Base-by-base conservation (phyloP, 2,329 filamentous ascomycete genomes). In the Sarocladium brachiariae region DNA sequence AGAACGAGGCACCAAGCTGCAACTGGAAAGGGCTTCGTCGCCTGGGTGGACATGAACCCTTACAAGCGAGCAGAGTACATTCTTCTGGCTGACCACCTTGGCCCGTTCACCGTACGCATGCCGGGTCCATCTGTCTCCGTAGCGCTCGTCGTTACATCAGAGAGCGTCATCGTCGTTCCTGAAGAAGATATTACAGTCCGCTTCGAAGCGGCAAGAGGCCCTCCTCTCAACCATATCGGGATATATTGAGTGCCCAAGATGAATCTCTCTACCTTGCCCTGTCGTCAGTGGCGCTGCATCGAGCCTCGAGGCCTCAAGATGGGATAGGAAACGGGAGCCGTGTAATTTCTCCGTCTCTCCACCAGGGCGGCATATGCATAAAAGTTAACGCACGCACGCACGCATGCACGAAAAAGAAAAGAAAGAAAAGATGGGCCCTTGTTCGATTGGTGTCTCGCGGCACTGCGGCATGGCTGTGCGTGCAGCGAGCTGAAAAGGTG, bases 401-500 rank as follows among this genome's bases (percentile, higher is more conserved):
- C n/a, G n/a, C n/a, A n/a, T n/a, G n/a, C n/a, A n/a, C n/a, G n/a
- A n/a, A n/a, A n/a, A n/a, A n/a, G n/a, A n/a, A n/a, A n/a, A n/a
- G 34, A 37, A 37, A 9, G 34, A 37, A 37, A 39, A 23, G 23
- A 39, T 6, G 7, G 23, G 16, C 8, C 16, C 37, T 19, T 39
- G 8, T 10, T 35, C 37, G 19, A 39, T 16, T 39, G 37, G 16
- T 39, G 37, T 39, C 37, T 39, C 37, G 37, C 23, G 37, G 9
- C 37, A 39, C 37, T n/a, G n/a, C 37, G 37, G 37, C 16, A 39
- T 39, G 37, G 37, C 37, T 39, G 37, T 21, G 4, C 37, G 23
- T 39, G 37, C 37, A 39, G 16, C 16, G n/a, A 39, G 37, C 37
- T 39, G 37, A 39, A n/a, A n/a, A n/a, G n/a, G 37, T 39, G 14